Evolutionary conservation across 495 filamentous ascomycete genomes (phyloP), one percentile per base, ranked within the genome.

Genomic region (Trichoderma gamsii): DNA sequence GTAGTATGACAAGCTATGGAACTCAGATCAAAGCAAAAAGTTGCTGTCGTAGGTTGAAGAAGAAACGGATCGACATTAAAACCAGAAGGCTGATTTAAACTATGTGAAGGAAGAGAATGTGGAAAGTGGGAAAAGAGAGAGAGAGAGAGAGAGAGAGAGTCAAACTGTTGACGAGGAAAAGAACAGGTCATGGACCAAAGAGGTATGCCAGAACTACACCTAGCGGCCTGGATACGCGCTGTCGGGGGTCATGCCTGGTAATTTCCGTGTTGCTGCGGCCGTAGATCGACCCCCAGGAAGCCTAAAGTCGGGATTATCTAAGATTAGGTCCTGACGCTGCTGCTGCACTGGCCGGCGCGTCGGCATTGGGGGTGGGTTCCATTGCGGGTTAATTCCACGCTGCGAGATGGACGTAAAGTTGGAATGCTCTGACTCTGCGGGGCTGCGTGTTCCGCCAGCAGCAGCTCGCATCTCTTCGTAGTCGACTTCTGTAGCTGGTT

Each of bases 371-470:
- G 79, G 78, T 49, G 77, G 73, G 79, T 90, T 76, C 92, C 93
- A 97, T 41, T 87, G 86, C 4, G 93, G 93, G 75, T 97, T 97
- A 23, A 95, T 78, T n/a, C 89, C 88, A 32, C 93, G 84, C 78
- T 96, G 90, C 0, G 88, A 91, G 51, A 97, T 87, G 29, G 89
- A 92, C 15, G 93, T 96, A 79, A 94, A 96, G 68, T 88, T 88
- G 68, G 88, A 91, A 41, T 85, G 81, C 69, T 93, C 91, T 69
- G 88, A 91, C 71, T 89, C 85, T 63, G 91, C 86, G 66, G 91
- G 92, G 75, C 87, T 91, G 72, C 90, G 83, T 43, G 88, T 80
- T 61, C 88, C 89, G 13, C 35, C 41, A 18, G n/a, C 27, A 69
- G 87, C 83, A 18, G 8, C 65, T 38, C 83, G 84, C 41, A 89